Conservation (phyloP, 345 rosid species). For the Stellera chamaejasme region DNA sequence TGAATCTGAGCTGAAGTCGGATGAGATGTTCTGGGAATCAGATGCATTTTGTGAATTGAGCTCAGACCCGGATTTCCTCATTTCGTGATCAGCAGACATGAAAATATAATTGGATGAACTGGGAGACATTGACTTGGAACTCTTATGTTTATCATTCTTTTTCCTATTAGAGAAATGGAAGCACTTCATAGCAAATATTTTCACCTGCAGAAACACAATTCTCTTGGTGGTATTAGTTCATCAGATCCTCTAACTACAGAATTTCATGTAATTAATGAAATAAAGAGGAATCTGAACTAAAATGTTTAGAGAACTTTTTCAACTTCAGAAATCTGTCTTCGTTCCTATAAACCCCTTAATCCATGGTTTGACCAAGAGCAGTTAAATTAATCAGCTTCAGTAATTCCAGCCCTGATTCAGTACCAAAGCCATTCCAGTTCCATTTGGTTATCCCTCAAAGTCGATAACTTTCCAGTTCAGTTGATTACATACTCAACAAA, state of each 20-base stretch:
- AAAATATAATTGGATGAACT: conserved; percentile 34
- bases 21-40: conserved; percentile 52
- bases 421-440: too few species aligned
- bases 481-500: too few species aligned
- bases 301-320: neutral
- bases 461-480: too few species aligned
- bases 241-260: too few species aligned
- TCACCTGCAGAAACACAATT: conserved; percentile 25
- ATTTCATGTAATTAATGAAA: neutral
- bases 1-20: conserved; percentile 60
- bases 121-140: conserved; percentile 37
- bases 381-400: too few species aligned
- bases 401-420: too few species aligned
- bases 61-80: conserved; percentile 59
- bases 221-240: too few species aligned
- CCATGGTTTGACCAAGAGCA: too few species aligned
- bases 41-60: conserved; percentile 59
- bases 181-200: conserved; percentile 56
- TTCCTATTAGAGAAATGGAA: conserved; percentile 37
- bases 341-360: too few species aligned
- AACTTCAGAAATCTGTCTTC: too few species aligned
- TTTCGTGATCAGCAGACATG: conserved; percentile 36
- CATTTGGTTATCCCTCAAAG: too few species aligned
- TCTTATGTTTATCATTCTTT: conserved; percentile 39
- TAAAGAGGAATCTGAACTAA: too few species aligned